These are phyloP conservation scores for Holtermanniella nyarrowii DNA, from an alignment of 768 basidiomycete genomes.

Conservation along the genomic window DNA sequence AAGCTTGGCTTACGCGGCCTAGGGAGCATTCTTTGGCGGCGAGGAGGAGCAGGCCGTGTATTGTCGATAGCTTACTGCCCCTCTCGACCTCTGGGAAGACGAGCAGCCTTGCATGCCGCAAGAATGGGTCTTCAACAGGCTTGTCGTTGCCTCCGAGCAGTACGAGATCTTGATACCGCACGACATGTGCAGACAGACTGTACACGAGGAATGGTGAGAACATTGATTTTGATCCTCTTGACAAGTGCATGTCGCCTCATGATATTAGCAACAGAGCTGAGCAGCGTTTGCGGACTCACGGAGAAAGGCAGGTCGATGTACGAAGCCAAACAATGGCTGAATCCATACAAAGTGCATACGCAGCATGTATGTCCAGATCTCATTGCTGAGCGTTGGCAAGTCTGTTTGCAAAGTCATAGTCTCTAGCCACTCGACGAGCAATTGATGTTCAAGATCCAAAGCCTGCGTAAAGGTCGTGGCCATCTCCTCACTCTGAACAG, in stretches of 20 bases:
- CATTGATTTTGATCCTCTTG: not conserved
- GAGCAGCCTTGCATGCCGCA: not conserved
- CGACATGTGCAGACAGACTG: not conserved
- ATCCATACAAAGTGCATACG: not conserved
- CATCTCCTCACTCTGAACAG: not conserved
- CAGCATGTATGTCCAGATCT: not conserved
- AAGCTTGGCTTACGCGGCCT: not conserved
- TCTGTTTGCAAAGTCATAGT: not conserved
- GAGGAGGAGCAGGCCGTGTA: slow-evolving; percentile 1
- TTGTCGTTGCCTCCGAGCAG: not conserved
- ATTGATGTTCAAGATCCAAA: not conserved
- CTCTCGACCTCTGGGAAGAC: slow-evolving; percentile 1
- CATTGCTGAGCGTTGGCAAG: not conserved
- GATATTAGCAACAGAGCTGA: not conserved
- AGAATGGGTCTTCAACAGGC: no score
- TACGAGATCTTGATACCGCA: not conserved
- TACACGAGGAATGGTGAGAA: not conserved
- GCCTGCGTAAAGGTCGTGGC: not conserved
- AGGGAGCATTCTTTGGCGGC: not conserved
- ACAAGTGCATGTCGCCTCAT: not conserved
- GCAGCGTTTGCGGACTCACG: not conserved
- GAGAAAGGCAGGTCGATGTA: slow-evolving; percentile 1
- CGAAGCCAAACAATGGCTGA: slow-evolving; percentile 2
- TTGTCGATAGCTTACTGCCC: not conserved
- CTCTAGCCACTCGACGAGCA: slow-evolving; percentile 1